A percentile compares a stretch with the other conserved stretches of the same genome.
Conservation (phyloP, 2,329 filamentous ascomycete genomes). For the Capronia americana region DNA sequence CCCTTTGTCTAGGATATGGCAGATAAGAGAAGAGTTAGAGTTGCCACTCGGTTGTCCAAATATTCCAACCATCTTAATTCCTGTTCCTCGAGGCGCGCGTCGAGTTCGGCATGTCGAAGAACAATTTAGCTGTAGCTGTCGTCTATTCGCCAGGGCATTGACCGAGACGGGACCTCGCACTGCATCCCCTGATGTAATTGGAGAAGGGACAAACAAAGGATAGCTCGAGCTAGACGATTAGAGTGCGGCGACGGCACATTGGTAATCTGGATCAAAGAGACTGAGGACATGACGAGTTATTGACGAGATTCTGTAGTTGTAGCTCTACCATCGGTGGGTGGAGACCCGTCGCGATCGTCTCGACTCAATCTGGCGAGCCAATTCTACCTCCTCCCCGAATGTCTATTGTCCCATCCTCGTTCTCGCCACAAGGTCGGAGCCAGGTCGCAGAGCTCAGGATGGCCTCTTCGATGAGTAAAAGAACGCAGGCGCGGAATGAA, state of each 20-base stretch:
- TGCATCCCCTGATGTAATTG: constrained; percentile 17
- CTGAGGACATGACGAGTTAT: constrained; percentile 3
- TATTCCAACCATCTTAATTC: not conserved
- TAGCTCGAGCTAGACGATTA: constrained; percentile 14
- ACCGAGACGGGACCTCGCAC: constrained; percentile 5
- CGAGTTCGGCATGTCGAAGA: not conserved
- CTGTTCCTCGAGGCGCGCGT: not conserved
- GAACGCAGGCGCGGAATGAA: constrained; percentile 97
- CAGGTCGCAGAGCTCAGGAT: constrained; percentile 61
- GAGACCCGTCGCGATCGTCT: constrained; percentile 5
- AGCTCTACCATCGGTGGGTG: constrained; percentile 4
- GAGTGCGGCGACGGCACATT: constrained; percentile 17
- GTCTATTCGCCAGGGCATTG: constrained; percentile 17
- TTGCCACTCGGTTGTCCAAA: no score
- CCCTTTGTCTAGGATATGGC: constrained; percentile 12
- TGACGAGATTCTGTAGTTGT: constrained; percentile 9
- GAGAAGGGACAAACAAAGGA: constrained; percentile 14
- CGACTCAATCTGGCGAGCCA: not conserved
- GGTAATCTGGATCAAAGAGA: constrained; percentile 10
- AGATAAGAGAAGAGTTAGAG: constrained; percentile 1
- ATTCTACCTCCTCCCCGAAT: constrained; percentile 9
- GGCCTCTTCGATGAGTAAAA: constrained; percentile 77
- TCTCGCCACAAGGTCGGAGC: constrained; percentile 11
- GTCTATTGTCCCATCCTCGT: constrained; percentile 12
- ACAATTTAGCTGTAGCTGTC: not conserved